Conservation (phyloP, 1,284 basidiomycete genomes). For the Crepidotus sp. region DNA sequence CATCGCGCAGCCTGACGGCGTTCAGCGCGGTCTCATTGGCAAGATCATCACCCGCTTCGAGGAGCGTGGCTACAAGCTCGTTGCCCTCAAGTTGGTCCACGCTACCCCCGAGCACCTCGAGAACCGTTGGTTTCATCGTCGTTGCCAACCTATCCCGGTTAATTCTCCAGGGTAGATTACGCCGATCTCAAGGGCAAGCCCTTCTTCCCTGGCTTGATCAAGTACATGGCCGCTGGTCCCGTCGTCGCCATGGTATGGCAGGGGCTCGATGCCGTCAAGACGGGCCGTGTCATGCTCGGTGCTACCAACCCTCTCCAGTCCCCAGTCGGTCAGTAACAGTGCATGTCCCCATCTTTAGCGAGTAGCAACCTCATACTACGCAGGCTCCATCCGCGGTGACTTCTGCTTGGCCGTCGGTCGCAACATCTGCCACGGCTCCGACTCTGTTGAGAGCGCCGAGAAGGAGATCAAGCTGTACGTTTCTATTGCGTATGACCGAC, state of each 20-base stretch:
- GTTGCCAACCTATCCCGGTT: slow-evolving; percentile 12
- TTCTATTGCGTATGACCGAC: background rate
- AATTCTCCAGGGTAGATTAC: slow-evolving; percentile 60
- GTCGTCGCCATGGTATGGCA: slow-evolving; percentile 97
- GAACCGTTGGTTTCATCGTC: slow-evolving; percentile 43
- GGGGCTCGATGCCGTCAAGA: slow-evolving; percentile 95
- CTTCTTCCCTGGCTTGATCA: slow-evolving; percentile 91
- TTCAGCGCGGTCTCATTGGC: slow-evolving; percentile 91
- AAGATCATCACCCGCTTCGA: slow-evolving; percentile 92
- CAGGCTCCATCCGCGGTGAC: slow-evolving; percentile 88
- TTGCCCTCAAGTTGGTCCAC: slow-evolving; percentile 81
- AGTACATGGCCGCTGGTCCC: slow-evolving; percentile 93
- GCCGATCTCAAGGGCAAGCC: slow-evolving; percentile 83
- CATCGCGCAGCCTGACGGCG: slow-evolving; percentile 79
- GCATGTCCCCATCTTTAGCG: slow-evolving; percentile 10
- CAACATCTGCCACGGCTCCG: slow-evolving; percentile 93
- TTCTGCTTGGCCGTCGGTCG: slow-evolving; percentile 88
- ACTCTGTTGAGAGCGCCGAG: slow-evolving; percentile 84
- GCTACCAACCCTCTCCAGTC: slow-evolving; percentile 95
- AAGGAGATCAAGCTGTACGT: slow-evolving; percentile 85
- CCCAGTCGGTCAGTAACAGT: slow-evolving; percentile 51
- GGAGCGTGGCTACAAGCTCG: slow-evolving; percentile 90
- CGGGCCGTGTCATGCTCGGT: slow-evolving; percentile 91
- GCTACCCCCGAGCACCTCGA: slow-evolving; percentile 78
- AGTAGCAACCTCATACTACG: slow-evolving; percentile 7